Conservation (phyloP, 108 stramenopile species). For the Asterionellopsis glacialis region DNA sequence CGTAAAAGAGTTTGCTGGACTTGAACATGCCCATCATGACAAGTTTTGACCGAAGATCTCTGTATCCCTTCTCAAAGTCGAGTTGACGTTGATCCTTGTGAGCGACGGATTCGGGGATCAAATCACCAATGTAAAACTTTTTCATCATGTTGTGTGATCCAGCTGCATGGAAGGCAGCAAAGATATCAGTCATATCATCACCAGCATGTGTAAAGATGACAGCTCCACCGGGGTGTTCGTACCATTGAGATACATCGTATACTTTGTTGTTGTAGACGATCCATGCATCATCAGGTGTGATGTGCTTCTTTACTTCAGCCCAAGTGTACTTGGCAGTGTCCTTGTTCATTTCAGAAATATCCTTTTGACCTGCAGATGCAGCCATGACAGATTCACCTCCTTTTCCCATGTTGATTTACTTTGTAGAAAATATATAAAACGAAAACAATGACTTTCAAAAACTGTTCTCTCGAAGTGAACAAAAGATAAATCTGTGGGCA, state of each 20-base stretch:
- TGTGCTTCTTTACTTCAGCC: slow-evolving; percentile 91
- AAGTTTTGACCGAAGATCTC: slow-evolving; percentile 87
- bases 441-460: too few relatives aligned
- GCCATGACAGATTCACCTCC: slow-evolving; percentile 59
- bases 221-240: slow-evolving; percentile 94
- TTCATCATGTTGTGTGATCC: slow-evolving; percentile 88
- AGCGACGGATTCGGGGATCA: slow-evolving; percentile 70
- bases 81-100: slow-evolving; percentile 77
- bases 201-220: slow-evolving; percentile 99
- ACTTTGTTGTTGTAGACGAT: slow-evolving; percentile 93
- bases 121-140: slow-evolving; percentile 91
- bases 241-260: slow-evolving; percentile 96
- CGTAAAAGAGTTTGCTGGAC: slow-evolving; percentile 81
- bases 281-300: slow-evolving; percentile 93
- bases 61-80: slow-evolving; percentile 95
- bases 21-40: slow-evolving; percentile 96
- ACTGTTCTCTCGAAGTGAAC: too few relatives aligned
- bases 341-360: slow-evolving; percentile 10
- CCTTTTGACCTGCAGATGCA: slow-evolving; percentile 24
- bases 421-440: too few relatives aligned
- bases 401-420: slow-evolving; percentile 70
- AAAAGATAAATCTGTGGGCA: too few relatives aligned
- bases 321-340: slow-evolving; percentile 64
- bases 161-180: slow-evolving; percentile 96
- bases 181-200: slow-evolving; percentile 98